Conservation (phyloP, 176 grass and related monocot genomes). For the bread wheat (Triticum aestivum) region IWGSC_CS_RefSeq_v2.1 NC_057814.1:187264361-187264860, state of each 20-base stretch:
- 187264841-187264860: neutral
- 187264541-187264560: neutral
- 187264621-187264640: neutral
- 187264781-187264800: neutral
- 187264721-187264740: neutral
- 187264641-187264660: neutral
- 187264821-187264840: neutral
- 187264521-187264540: neutral
- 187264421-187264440: neutral
- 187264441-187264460: neutral
- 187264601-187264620: neutral
- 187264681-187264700: neutral
- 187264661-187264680: neutral
- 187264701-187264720: neutral
- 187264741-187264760: neutral
- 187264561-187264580: neutral
- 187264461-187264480: neutral
- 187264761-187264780: neutral
- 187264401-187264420: neutral
- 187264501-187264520: neutral
- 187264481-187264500: neutral
- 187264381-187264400: neutral
- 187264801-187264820: neutral
- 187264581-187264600: neutral
- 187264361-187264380: neutral